Conservation (phyloP, 495 filamentous ascomycete genomes). For the Aspergillus conjunctus region DNA sequence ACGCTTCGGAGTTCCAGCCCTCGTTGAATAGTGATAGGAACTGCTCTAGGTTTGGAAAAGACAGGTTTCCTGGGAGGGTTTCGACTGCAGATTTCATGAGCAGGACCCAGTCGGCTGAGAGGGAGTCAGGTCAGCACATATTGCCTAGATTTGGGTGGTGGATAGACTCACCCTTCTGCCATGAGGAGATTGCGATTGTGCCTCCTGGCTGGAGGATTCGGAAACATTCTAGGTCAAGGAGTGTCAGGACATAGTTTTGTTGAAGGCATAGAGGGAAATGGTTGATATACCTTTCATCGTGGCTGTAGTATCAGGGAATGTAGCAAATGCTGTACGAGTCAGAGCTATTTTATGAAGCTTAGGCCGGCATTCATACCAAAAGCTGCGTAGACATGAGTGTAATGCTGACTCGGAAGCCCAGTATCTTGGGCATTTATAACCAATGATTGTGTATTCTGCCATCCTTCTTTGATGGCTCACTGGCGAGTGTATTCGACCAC, state of each 20-base stretch:
- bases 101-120: constrained; percentile 39
- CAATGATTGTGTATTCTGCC: constrained; percentile 35
- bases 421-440: constrained; percentile 40
- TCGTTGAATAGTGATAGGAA: constrained; percentile 29
- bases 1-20: constrained; percentile 35
- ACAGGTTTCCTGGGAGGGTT: constrained; percentile 31
- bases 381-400: constrained; percentile 37
- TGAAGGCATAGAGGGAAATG: neutral
- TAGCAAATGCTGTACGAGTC: constrained; percentile 29
- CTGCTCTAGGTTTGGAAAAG: constrained; percentile 33
- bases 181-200: constrained; percentile 38
- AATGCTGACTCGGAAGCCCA: constrained; percentile 30
- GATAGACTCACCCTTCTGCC: constrained; percentile 35
- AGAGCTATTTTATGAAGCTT: neutral
- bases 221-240: constrained; percentile 31
- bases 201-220: constrained; percentile 43
- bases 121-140: too few relatives aligned
- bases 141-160: neutral
- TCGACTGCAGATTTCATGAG: constrained; percentile 30
- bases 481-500: constrained; percentile 36
- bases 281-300: constrained; percentile 36
- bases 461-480: constrained; percentile 33
- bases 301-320: constrained; percentile 26
- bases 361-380: constrained; percentile 31
- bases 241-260: neutral